Conservation (phyloP, 495 filamentous ascomycete genomes). For the Parathielavia hyrcaniae region DNA sequence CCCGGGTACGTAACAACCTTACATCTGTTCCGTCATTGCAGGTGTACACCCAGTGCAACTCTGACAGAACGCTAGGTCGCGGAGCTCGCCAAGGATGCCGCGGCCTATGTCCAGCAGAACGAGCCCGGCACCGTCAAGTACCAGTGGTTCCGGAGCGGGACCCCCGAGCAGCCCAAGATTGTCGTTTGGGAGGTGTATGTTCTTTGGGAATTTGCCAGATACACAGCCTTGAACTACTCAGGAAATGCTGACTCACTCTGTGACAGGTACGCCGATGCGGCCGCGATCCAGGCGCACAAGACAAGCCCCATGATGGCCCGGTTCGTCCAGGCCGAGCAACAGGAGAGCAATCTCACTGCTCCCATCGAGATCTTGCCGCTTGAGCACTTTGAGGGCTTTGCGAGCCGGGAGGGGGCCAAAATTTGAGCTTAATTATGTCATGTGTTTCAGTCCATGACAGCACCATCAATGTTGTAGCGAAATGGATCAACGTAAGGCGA, state of each 20-base stretch:
- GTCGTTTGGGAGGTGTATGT: conserved; percentile 25
- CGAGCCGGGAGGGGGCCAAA: neutral
- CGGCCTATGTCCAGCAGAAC: conserved; percentile 20
- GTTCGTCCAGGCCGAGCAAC: conserved; percentile 14
- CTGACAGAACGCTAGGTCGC: conserved; percentile 15
- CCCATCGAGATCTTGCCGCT: conserved; percentile 20
- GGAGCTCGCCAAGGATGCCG: conserved; percentile 17
- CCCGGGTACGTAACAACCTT: conserved; percentile 23
- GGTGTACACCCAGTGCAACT: neutral
- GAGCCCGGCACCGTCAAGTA: conserved; percentile 27
- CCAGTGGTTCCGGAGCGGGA: conserved; percentile 22
- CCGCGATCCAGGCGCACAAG: conserved; percentile 22
- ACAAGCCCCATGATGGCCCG: conserved; percentile 18
- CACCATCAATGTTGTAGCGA: too few relatives aligned
- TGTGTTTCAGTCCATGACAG: neutral
- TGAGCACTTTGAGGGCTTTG: conserved; percentile 16
- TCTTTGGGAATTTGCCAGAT: neutral
- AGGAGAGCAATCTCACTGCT: conserved; percentile 21
- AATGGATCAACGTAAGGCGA: too few relatives aligned
- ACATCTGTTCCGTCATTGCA: too few relatives aligned
- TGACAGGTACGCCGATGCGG: conserved; percentile 24
- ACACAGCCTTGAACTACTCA: neutral
- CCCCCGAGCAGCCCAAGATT: conserved; percentile 20
- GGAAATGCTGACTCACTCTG: neutral
- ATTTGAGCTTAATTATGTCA: too few relatives aligned